Base-by-base conservation (phyloP, 75 land plant genomes). In the Pseudotsuga menziesii region DNA sequence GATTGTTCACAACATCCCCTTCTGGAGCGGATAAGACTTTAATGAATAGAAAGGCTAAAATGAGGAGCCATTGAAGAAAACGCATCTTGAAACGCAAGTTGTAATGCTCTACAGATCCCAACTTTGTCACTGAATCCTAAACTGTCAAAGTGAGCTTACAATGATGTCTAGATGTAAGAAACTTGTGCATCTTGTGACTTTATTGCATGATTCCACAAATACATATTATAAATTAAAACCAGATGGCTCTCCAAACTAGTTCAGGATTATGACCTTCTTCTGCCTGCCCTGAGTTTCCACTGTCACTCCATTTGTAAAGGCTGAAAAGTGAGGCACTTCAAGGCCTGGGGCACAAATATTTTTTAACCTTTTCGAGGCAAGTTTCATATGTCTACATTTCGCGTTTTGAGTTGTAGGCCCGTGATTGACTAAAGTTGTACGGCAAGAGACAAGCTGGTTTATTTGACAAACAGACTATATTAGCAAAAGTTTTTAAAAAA, bases 1-100 rank as follows among this genome's bases (percentile, higher is more conserved):
- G 82, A 29, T n/a, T 26, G 5, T 56, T 41, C 16, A 92, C 85
- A 57, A 44, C 67, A 57, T 80, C 77, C 55, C 74, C 58, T 20
- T 58, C 70, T 15, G 25, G 60, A 25, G 80, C 70, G 12, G 61
- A 74, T 2, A 39, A 25, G 61, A 76, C 79, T 48, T 29, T 27
- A 19, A 59, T 39, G 76, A 69, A 62, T 22, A 75, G 44, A 60
- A 66, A 70, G 19, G 72, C 63, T 23, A 77, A 17, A 36, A 69
- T 41, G 72, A 13, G 9, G 56, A 76, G 56, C 57, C 74, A 57
- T 39, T 57, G 35, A 71, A 26, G 44, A 67, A 71, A n/a, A 41
- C 48, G 1, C 74, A 32, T 35, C 15, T n/a, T 67, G 48, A 69
- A 39, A 39, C 39, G 32, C 70, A 66, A 39, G 54, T 11, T 69